These are phyloP conservation scores for Oryza rufipogon DNA, from an alignment of 176 grass and related monocot species.

Conservation along the genomic window DNA sequence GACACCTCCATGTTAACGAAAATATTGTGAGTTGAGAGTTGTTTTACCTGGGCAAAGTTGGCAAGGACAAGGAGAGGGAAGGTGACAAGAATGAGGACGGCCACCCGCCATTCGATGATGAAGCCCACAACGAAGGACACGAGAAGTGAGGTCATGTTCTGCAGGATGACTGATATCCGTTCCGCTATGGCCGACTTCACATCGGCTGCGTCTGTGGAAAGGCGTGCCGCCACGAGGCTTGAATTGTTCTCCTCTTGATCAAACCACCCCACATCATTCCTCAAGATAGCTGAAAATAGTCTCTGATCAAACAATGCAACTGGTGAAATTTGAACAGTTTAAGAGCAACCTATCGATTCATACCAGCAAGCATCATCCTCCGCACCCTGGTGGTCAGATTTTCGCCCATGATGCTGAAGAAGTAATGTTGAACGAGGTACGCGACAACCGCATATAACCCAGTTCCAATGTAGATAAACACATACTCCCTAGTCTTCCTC, in stretches of 20 bases:
- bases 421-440: slow-evolving; percentile 81
- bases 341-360: neutral
- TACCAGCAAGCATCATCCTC: slow-evolving; percentile 85
- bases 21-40: neutral
- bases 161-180: slow-evolving; percentile 78
- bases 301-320: neutral
- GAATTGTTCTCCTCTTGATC: slow-evolving; percentile 86
- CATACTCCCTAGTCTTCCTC: slow-evolving; percentile 77
- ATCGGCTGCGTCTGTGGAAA: slow-evolving; percentile 59
- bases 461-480: slow-evolving; percentile 79
- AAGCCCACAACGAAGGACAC: slow-evolving; percentile 76
- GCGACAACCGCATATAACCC: slow-evolving; percentile 72
- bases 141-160: slow-evolving; percentile 80
- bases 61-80: slow-evolving; percentile 86
- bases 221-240: slow-evolving; percentile 56
- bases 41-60: slow-evolving; percentile 79
- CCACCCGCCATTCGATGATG: slow-evolving; percentile 74
- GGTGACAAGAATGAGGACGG: slow-evolving; percentile 67
- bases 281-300: slow-evolving; percentile 57
- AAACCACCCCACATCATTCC: slow-evolving; percentile 85
- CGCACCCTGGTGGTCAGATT: slow-evolving; percentile 81
- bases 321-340: neutral
- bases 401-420: slow-evolving; percentile 92
- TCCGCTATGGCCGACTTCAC: slow-evolving; percentile 78
- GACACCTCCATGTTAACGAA: too few species aligned